A percentile compares a stretch with the other conserved stretches of the same genome.
phyloP scores from a whole-genome alignment of 108 stramenopile genomes.

The Chaetoceros tenuissimus region DNA sequence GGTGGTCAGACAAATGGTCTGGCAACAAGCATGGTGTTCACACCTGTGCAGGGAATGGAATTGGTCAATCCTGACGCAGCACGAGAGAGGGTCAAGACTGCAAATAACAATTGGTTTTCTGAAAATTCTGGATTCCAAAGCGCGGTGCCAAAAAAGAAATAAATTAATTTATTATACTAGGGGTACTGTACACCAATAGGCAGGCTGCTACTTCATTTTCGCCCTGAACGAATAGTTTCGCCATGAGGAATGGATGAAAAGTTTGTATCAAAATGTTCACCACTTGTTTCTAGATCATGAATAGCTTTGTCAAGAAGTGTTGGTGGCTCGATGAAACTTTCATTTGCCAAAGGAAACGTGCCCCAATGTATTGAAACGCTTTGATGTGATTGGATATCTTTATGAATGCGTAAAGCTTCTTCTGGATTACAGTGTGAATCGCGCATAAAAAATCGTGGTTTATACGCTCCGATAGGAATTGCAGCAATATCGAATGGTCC shows the following conservation, averaged over 20 bases:
- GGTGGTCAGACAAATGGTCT: slow-evolving; percentile 39
- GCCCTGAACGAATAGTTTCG: background rate
- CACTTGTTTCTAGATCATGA: background rate
- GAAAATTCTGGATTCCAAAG: slow-evolving; percentile 79
- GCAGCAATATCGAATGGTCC: slow-evolving; percentile 76
- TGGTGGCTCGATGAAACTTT: slow-evolving; percentile 54
- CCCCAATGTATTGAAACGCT: slow-evolving; percentile 84
- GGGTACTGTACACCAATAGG: too few relatives aligned
- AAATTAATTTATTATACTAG: background rate
- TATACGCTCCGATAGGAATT: slow-evolving; percentile 83
- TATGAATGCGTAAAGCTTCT: slow-evolving; percentile 66
- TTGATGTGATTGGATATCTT: slow-evolving; percentile 26
- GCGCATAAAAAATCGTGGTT: slow-evolving; percentile 79
- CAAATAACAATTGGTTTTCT: slow-evolving; percentile 87
- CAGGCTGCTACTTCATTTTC: too few relatives aligned
- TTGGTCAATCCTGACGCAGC: slow-evolving; percentile 82
- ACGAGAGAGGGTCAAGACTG: slow-evolving; percentile 52
- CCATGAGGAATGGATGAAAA: background rate
- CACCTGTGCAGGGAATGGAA: slow-evolving; percentile 79
- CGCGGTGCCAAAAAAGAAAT: slow-evolving; percentile 40
- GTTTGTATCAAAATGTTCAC: too few relatives aligned
- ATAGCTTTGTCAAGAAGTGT: slow-evolving; percentile 3
- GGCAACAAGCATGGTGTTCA: slow-evolving; percentile 79
- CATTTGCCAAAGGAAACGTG: slow-evolving; percentile 62
- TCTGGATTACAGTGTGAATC: slow-evolving; percentile 60